Base-by-base conservation (phyloP, 257 asterid species). In the Solanum virginianum region DNA sequence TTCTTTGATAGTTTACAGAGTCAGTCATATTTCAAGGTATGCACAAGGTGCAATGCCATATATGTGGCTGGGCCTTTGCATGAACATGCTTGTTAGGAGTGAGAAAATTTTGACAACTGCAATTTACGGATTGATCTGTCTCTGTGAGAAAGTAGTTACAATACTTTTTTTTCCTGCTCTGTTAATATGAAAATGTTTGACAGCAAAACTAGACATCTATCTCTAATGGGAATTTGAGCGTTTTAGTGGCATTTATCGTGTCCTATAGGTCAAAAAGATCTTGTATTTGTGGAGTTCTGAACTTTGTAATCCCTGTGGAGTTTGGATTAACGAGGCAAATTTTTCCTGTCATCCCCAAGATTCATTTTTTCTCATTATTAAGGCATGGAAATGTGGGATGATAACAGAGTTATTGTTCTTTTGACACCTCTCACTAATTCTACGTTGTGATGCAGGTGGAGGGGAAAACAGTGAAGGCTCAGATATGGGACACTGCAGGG, bases 401-500 rank as follows among this genome's bases (percentile, higher is more conserved):
- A 49, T 74, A n/a, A n/a, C 17, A 53, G 26, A 79, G 17, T 36
- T 79, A 24, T 26, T 75, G 43, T 32, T 79, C 65, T 53, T 79
- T 79, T 79, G 47, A 54, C 83, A 51, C 26, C 49, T 79, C 83
- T 79, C 17, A 16, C 26, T 84, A 85, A 20, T 80, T 82, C 22
- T 84, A 24, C 85, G 80, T 51, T 60, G 13, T 56, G 85, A 60
- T 65, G 55, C 92, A 92, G 97, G 93, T 94, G 60, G 97, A 94
- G 87, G 95, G 95, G 62, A 94, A 92, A 89, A 94, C 95, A 5
- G 95, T 94, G 71, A 93, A 94, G 89, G 98, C 95, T 86, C 98
- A 94, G 75, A 92, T 94, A 72, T 93, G 98, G 97, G 98, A 94
- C 89, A 94, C 98, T 47, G 98, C 98, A 26, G 98, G 96, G 54